These are phyloP conservation scores for Cladosporium colombiae DNA, from an alignment of 2,329 filamentous ascomycete genomes.

Conservation along the genomic window DNA sequence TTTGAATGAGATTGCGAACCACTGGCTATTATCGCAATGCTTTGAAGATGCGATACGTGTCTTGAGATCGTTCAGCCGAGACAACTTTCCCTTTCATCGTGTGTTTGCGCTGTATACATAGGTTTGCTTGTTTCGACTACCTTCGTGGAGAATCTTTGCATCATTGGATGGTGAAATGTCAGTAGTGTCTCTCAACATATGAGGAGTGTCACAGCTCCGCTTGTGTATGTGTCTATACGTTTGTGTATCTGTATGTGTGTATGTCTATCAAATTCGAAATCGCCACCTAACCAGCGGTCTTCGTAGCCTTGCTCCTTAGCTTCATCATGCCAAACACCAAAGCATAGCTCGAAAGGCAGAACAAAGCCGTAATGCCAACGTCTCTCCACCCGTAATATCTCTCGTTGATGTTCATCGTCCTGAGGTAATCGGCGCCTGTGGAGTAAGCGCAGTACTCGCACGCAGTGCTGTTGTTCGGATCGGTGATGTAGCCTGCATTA, in stretches of 20 bases:
- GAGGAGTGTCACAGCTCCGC: background rate
- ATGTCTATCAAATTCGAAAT: background rate
- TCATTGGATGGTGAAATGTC: background rate
- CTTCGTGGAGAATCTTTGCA: background rate
- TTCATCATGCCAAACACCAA: conserved; percentile 38
- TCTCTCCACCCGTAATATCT: conserved; percentile 69
- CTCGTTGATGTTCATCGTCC: conserved; percentile 59
- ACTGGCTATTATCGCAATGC: background rate
- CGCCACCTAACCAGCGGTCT: conserved; percentile 6
- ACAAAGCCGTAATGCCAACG: conserved; percentile 60
- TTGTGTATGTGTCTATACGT: background rate
- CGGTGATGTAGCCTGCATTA: conserved; percentile 50
- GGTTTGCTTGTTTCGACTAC: background rate
- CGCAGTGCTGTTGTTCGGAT: conserved; percentile 56
- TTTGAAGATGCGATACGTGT: background rate
- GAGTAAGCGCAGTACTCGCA: conserved; percentile 65
- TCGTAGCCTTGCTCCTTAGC: conserved; percentile 20
- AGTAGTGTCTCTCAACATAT: background rate
- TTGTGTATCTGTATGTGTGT: background rate
- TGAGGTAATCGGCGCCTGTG: conserved; percentile 60
- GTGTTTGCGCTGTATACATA: background rate
- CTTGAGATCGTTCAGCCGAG: background rate
- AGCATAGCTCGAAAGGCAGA: conserved; percentile 33
- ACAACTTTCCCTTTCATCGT: background rate
- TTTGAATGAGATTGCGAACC: background rate